Evolutionary conservation across 2,329 filamentous ascomycete genomes (phyloP), one percentile per base, ranked within the genome.

Genomic region (Colletotrichum camelliae): DNA sequence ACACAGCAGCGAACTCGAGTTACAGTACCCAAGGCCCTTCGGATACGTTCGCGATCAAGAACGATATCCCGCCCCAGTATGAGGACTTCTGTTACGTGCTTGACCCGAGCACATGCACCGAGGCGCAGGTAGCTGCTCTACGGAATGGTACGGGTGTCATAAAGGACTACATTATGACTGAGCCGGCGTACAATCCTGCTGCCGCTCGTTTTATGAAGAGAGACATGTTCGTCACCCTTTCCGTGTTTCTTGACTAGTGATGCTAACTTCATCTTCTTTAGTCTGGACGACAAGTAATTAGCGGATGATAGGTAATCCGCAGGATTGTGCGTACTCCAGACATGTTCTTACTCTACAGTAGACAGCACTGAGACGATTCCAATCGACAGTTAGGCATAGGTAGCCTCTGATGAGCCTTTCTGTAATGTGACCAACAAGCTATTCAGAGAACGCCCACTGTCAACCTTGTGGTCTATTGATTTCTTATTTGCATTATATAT

Each of bases 91-190:
- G 81, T 77, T 82, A 79, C 72, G 62, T 81, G 16, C 64, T 79
- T 4, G 76, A 79, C 52, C 27, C 74, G 18, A 70, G 68, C 61
- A 76, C 80, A 12, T 82, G 80, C 80, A 89, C 87, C 1, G 80
- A 86, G 1, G 88, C 90, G 10, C 87, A 93, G 79, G 87, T 87
- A 71, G 82, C 84, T 18, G 88, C 87, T 79, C 88, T 94, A 48
- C 81, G 85, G 7, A 83, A 83, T 2, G 88, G 89, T 4, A 82
- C 89, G 57, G 92, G 89, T 0, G 84, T 87, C 3, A 86, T 93
- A 29, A 88, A 79, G 67, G 79, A 86, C 66, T 85, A 74, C 37
- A 67, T 76, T 37, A 67, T 76, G 29, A 24, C 70, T 21, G 74
- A 76, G 21, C 74, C 74, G 16, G 60, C 66, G 5, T 67, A 58